Evolutionary conservation across 345 rosid genomes (phyloP), one percentile per base, ranked within the genome.

Genomic region (Arabis alpina): DNA sequence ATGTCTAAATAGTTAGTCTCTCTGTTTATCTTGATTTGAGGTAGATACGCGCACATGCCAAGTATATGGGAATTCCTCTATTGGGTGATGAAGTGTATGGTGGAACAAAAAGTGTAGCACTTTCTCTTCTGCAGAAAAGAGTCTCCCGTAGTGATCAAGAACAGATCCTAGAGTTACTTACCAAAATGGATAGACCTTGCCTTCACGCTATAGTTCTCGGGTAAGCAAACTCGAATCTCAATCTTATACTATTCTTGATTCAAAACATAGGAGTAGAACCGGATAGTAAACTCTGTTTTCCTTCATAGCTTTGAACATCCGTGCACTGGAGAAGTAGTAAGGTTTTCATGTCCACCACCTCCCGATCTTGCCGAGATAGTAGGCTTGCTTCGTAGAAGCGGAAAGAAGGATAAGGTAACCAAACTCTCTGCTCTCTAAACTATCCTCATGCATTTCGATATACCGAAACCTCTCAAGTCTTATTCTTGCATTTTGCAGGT

Each of bases 1-100:
- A 40, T 69, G 2, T 24, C 65, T 53, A 25, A 72, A 62, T 2
- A 10, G 3, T 27, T 27, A 28, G 4, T 14, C 14, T 51, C 19
- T 40, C 25, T 74, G 6, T 72, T 28, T 28, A 28, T 57, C 32
- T 56, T 65, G 78, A 52, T 58, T 54, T 62, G 53, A 71, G 48
- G 44, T 74, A 91, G 99, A 94, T 94, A 44, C 90, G 99, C 49
- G 99, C 96, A 3, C 99, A 94, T 66, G 99, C 97, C 4, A 91
- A 91, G 80, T 77, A 88, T 75, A 73, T 83, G 62, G 91, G 98
- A 60, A 64, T 81, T 76, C 98, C 99, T 49, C 77, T 91, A 64
- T 43, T 87, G 69, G 98, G 98, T 13, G 98, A 94, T 77, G 96
- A 87, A 76, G 88, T 91, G 34, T 94, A 88, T 42, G 93, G 98